These are phyloP conservation scores for Debaryomyces nepalensis DNA, from an alignment of 1,139 yeast genomes.

Conservation along the genomic window DNA sequence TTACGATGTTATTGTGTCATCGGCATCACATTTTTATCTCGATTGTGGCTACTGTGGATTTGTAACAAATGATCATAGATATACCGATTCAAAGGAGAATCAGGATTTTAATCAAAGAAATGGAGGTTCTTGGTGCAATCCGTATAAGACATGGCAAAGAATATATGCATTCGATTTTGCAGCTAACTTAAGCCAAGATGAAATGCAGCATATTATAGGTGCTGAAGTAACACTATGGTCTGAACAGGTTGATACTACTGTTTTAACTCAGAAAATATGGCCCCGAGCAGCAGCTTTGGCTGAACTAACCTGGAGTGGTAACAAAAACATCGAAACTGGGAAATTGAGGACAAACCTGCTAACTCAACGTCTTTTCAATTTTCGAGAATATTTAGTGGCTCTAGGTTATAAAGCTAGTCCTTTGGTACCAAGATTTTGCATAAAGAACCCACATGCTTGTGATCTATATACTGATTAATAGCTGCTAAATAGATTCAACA, in stretches of 20 bases:
- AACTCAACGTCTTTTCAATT: conserved; percentile 47
- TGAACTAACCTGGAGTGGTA: conserved; percentile 53
- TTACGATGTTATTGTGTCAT: conserved; percentile 49
- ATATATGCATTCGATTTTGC: conserved; percentile 47
- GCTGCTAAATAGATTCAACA: neutral
- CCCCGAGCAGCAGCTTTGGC: conserved; percentile 55
- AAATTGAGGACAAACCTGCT: conserved; percentile 35
- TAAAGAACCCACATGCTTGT: conserved; percentile 47
- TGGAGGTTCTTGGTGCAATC: conserved; percentile 57
- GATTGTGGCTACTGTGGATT: conserved; percentile 55
- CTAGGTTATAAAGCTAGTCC: conserved; percentile 44
- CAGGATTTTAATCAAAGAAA: conserved; percentile 33
- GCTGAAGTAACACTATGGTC: conserved; percentile 54
- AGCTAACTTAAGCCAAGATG: conserved; percentile 37
- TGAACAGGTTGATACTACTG: conserved; percentile 46
- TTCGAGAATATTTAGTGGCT: conserved; percentile 48
- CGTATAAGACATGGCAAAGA: conserved; percentile 55
- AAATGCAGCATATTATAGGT: conserved; percentile 43
- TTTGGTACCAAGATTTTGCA: conserved; percentile 47
- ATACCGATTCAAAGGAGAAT: conserved; percentile 32
- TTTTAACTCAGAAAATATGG: conserved; percentile 49
- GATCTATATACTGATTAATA: conserved; percentile 28
- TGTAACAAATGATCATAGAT: conserved; percentile 43
- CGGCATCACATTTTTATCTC: conserved; percentile 41
- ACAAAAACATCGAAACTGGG: conserved; percentile 34